Conservation (phyloP, 2,329 filamentous ascomycete genomes). For the Elsinoe necatrix region DNA sequence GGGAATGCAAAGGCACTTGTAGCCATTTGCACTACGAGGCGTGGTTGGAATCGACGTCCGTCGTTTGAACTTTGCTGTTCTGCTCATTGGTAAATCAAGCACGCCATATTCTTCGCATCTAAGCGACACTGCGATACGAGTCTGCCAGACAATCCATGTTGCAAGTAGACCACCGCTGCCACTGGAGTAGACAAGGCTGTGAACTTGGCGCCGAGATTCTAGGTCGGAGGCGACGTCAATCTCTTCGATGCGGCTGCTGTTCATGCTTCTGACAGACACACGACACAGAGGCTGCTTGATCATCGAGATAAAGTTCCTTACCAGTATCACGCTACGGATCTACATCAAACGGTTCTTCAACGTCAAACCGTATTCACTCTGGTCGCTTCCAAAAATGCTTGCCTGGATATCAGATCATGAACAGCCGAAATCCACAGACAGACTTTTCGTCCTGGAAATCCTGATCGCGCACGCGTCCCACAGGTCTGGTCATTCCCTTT, state of each 20-base stretch:
- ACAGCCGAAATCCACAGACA: background rate
- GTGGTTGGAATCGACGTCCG: background rate
- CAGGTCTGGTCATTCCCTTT: background rate
- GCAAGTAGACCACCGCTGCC: background rate
- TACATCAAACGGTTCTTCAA: background rate
- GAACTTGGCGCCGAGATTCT: background rate
- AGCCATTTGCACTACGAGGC: background rate
- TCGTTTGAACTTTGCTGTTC: background rate
- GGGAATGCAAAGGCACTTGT: background rate
- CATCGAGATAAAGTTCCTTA: background rate
- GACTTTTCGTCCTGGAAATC: background rate
- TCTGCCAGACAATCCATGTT: background rate
- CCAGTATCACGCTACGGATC: background rate
- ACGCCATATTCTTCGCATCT: background rate
- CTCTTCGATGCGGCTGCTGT: background rate
- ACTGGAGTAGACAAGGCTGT: background rate
- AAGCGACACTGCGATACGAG: background rate
- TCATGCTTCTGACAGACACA: background rate
- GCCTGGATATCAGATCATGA: background rate
- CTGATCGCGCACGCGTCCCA: background rate
- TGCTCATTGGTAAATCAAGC: background rate
- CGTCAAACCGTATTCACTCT: background rate
- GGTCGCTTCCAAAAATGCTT: background rate
- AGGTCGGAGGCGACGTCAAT: background rate
- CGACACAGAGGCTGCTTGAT: background rate